A percentile compares a stretch with the other conserved stretches of the same genome.
Evolutionary conservation across 805 yeast species (phyloP).

Genomic region (Hanseniaspora guilliermondii): DNA sequence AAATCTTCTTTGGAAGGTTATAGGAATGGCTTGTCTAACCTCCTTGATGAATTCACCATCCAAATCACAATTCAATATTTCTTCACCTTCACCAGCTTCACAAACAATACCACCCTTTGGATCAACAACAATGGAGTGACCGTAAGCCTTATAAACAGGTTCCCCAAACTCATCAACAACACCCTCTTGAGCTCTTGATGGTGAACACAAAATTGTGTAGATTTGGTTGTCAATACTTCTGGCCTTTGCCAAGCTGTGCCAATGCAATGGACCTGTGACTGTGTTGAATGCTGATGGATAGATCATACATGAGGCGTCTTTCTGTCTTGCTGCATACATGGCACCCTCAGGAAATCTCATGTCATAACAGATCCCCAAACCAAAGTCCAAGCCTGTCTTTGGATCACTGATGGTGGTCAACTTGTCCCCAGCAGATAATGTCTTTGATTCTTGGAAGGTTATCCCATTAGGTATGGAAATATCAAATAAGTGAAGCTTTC

Average conservation of each 20-base stretch:
- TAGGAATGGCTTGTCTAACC: slow-evolving; percentile 58
- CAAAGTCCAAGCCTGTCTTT: slow-evolving; percentile 41
- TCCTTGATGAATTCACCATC: slow-evolving; percentile 46
- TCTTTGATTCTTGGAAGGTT: slow-evolving; percentile 68
- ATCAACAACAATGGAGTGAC: slow-evolving; percentile 52
- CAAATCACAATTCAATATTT: slow-evolving; percentile 59
- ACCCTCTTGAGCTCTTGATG: slow-evolving; percentile 58
- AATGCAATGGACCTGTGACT: slow-evolving; percentile 71
- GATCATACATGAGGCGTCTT: slow-evolving; percentile 59
- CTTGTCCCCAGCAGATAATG: slow-evolving; percentile 66
- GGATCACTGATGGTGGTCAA: slow-evolving; percentile 45
- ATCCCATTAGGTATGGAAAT: slow-evolving; percentile 86
- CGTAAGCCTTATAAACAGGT: slow-evolving; percentile 50
- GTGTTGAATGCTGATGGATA: slow-evolving; percentile 81
- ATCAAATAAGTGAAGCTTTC: slow-evolving; percentile 85
- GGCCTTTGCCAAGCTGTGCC: slow-evolving; percentile 64
- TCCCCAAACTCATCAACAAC: slow-evolving; percentile 15
- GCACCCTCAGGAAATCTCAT: slow-evolving; percentile 72
- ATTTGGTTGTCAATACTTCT: slow-evolving; percentile 67
- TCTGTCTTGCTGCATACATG: slow-evolving; percentile 47
- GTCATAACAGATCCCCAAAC: slow-evolving; percentile 78
- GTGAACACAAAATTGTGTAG: slow-evolving; percentile 70
- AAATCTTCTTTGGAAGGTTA: slow-evolving; percentile 56
- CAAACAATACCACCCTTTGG: slow-evolving; percentile 49
- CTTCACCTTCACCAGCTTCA: slow-evolving; percentile 72